Evolutionary conservation across 352 stramenopile species (phyloP), one percentile per base, ranked within the genome.

Genomic region (Elongisporangium prolatum): DNA sequence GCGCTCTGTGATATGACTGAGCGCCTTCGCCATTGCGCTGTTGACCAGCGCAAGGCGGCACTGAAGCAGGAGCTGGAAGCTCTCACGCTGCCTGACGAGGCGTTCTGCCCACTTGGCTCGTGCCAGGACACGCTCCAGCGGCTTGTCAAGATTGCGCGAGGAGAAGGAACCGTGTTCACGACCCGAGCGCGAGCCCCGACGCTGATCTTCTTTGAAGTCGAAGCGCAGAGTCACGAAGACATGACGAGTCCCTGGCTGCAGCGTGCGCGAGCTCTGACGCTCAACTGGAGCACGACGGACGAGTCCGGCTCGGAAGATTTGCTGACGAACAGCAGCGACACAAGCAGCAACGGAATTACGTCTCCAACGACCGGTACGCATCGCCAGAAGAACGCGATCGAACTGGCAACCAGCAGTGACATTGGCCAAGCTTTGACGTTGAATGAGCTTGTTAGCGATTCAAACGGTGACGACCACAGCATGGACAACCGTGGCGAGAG

Each of bases 121-220:
- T 88, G 77, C 38, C 75, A 89, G 38, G 68, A 87, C 44, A 70
- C 78, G 21, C 47, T 91, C n/a, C 69, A 82, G 54, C 72, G 77
- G 2, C 73, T 94, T 52, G 61, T 92, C 50, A 73, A 69, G 11
- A 89, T 92, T 50, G 78, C 70, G 38, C 67, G 74, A 50, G 67
- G 73, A 17, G 84, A 94, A 74, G 84, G 87, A 25, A 88, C 85
- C 0, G 85, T 96, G 20, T 96, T 96, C 62, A 91, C 84, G n/a
- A 96, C 87, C 0, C 86, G 82, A n/a, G 85, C 87, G 14, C 75
- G 87, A 16, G 87, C 87, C 13, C 87, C 87, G 16, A 92, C 81
- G 18, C 67, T 95, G 11, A 64, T 96, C 51, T 91, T 89, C 58
- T 96, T 93, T 62, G 87, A 96, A 54, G 86, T 96, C 17, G 75